A percentile compares a stretch with the other conserved stretches of the same genome.
Conservation (phyloP, 306 rosid genomes). For the Cyamopsis tetragonoloba region DNA sequence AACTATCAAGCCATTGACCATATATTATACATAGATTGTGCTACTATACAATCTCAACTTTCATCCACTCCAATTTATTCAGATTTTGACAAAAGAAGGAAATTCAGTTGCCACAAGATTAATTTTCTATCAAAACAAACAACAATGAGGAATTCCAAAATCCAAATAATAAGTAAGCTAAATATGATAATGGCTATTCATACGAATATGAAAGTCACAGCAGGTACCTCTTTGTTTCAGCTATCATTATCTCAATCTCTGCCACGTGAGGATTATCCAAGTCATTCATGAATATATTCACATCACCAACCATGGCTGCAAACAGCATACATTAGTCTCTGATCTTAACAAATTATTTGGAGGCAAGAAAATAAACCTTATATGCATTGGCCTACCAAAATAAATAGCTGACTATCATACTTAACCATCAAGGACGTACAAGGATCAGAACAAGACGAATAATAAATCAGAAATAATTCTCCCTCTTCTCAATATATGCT, state of each 20-base stretch:
- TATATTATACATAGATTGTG: background rate
- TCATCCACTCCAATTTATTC: background rate
- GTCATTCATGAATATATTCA: constrained; percentile 84
- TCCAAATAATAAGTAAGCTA: background rate
- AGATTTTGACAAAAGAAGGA: background rate
- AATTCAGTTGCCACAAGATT: background rate
- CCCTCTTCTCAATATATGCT: background rate
- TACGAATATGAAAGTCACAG: constrained; percentile 15
- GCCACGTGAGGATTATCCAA: constrained; percentile 64
- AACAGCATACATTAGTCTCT: constrained; percentile 28
- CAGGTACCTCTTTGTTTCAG: constrained; percentile 70
- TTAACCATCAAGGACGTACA: background rate
- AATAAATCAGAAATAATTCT: background rate
- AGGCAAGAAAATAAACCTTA: background rate
- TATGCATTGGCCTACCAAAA: background rate
- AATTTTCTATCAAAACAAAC: background rate
- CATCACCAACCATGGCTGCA: constrained; percentile 95
- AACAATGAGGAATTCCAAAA: background rate
- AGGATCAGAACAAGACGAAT: background rate
- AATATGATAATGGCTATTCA: background rate
- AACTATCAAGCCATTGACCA: constrained; percentile 2
- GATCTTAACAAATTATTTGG: background rate
- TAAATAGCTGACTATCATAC: background rate
- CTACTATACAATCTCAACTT: background rate
- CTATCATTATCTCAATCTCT: constrained; percentile 93